Conservation (phyloP, 2,329 filamentous ascomycete genomes). For the Phaeoacremonium minimum region DNA sequence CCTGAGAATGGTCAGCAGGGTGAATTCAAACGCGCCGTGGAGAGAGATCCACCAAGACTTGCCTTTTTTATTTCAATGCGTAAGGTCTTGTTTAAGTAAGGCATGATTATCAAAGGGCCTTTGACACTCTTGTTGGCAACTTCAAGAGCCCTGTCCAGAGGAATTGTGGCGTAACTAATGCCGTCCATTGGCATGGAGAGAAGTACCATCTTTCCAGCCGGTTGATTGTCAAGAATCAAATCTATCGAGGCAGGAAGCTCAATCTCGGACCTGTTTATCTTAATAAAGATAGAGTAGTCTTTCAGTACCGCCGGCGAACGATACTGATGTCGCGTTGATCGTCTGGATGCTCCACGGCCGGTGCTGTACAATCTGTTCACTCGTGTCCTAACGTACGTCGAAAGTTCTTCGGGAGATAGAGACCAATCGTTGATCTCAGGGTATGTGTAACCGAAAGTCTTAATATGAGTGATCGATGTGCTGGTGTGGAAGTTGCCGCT, state of each 20-base stretch:
- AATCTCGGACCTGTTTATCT: constrained; percentile 30
- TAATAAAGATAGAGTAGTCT: constrained; percentile 30
- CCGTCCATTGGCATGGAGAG: constrained; percentile 30
- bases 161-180: constrained; percentile 22
- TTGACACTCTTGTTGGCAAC: too few relatives aligned
- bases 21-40: too few relatives aligned
- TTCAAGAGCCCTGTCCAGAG: constrained; percentile 16
- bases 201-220: constrained; percentile 26
- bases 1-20: constrained; percentile 12
- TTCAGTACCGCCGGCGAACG: not conserved
- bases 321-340: not conserved
- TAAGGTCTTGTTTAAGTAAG: constrained; percentile 12
- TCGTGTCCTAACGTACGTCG: constrained; percentile 57
- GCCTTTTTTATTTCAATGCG: constrained; percentile 16
- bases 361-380: constrained; percentile 45
- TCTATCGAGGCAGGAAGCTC: constrained; percentile 29
- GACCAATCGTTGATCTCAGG: constrained; percentile 20
- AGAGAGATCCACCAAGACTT: too few relatives aligned
- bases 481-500: constrained; percentile 35
- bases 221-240: constrained; percentile 20
- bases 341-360: not conserved
- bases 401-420: constrained; percentile 50
- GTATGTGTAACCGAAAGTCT: constrained; percentile 30
- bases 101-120: too few relatives aligned
- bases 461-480: constrained; percentile 17